Conservation (phyloP, 352 stramenopile genomes). For the Pythium rishiriense region DNA sequence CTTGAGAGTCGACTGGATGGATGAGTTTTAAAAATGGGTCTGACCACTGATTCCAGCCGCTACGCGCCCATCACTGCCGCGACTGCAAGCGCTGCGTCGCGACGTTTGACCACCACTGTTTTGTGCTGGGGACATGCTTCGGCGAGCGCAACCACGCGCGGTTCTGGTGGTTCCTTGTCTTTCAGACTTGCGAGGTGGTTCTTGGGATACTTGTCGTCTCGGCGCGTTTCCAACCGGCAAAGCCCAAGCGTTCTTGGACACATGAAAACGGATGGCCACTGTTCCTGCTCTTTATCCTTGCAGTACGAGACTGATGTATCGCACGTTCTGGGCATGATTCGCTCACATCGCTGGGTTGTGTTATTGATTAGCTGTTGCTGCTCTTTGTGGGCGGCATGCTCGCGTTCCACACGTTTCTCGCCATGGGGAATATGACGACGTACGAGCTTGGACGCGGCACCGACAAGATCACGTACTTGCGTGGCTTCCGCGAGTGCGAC, state of each 20-base stretch:
- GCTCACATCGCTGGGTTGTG: constrained; percentile 1
- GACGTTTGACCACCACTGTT: constrained; percentile 93
- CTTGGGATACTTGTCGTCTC: constrained; percentile 32
- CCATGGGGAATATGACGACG: constrained; percentile 63
- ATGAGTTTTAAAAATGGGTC: neutral
- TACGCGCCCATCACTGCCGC: constrained; percentile 87
- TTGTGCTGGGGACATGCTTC: constrained; percentile 86
- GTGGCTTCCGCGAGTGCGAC: constrained; percentile 60
- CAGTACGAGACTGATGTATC: too few species aligned
- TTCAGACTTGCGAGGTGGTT: constrained; percentile 36
- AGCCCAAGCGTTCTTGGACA: constrained; percentile 28
- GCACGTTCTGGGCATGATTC: too few species aligned
- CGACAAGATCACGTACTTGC: constrained; percentile 64
- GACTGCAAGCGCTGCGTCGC: constrained; percentile 79
- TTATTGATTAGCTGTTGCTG: constrained; percentile 18
- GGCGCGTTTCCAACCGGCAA: constrained; percentile 12
- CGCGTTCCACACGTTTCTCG: constrained; percentile 51
- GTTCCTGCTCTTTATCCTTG: constrained; percentile 27
- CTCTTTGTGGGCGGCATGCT: constrained; percentile 22
- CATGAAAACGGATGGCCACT: constrained; percentile 26
- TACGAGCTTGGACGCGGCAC: constrained; percentile 63
- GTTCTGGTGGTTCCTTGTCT: constrained; percentile 76
- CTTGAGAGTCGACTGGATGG: neutral
- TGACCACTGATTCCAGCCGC: constrained; percentile 34
- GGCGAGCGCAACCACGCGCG: constrained; percentile 89